These are phyloP conservation scores for Lolium multiflorum DNA, from an alignment of 176 grass and related monocot species.

Conservation along the genomic window DNA sequence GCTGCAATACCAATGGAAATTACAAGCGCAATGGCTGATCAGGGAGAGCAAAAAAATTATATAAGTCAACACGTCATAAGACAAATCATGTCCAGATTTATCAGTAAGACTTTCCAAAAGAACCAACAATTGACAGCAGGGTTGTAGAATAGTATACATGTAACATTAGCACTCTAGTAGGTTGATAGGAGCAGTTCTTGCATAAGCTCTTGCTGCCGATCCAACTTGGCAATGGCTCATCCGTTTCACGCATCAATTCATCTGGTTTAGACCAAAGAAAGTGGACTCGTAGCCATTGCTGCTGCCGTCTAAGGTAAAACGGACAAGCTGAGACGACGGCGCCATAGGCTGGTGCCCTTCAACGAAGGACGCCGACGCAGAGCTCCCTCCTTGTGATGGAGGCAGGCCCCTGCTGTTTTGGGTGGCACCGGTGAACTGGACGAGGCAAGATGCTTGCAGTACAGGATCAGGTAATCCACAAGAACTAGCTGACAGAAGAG, in stretches of 20 bases:
- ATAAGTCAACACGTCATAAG: background rate
- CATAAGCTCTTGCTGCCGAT: slow-evolving; percentile 32
- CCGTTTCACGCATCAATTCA: slow-evolving; percentile 32
- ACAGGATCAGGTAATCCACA: slow-evolving; percentile 57
- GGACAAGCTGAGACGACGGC: slow-evolving; percentile 40
- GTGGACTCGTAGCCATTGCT: slow-evolving; percentile 46
- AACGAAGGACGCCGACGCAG: slow-evolving; percentile 33
- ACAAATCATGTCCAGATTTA: slow-evolving; percentile 27
- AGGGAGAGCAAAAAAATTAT: background rate
- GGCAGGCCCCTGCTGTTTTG: slow-evolving; percentile 46
- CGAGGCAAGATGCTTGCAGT: slow-evolving; percentile 52
- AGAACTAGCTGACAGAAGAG: slow-evolving; percentile 97
- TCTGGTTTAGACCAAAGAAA: slow-evolving; percentile 51
- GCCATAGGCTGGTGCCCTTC: slow-evolving; percentile 39
- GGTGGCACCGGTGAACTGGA: slow-evolving; percentile 49
- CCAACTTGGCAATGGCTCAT: background rate
- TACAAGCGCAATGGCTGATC: background rate
- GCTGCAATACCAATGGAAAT: background rate
- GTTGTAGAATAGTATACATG: slow-evolving; percentile 24
- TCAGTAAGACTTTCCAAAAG: slow-evolving; percentile 4
- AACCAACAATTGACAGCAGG: background rate
- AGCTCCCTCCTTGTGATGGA: slow-evolving; percentile 45
- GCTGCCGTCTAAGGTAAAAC: slow-evolving; percentile 47
- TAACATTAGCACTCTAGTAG: slow-evolving; percentile 29
- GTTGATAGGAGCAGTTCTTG: slow-evolving; percentile 37